These are phyloP conservation scores for Cryptomeria japonica DNA, from an alignment of 75 land plant genomes.

Conservation along the genomic window DNA sequence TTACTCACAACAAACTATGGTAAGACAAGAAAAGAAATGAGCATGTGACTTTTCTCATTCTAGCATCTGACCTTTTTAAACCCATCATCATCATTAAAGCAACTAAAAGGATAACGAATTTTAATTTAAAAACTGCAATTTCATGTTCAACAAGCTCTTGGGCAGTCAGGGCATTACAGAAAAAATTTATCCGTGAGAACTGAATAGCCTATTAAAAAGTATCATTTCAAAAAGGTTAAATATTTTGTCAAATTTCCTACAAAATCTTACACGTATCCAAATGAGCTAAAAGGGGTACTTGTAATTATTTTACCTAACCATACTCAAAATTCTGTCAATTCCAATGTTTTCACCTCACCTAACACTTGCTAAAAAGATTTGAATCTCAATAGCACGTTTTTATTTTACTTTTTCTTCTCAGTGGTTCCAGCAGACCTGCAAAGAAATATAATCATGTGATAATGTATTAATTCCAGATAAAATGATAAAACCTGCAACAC, in stretches of 20 bases:
- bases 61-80: background rate
- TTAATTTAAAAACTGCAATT: background rate
- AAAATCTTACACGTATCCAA: background rate
- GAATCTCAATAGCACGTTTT: background rate
- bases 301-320: background rate
- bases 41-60: background rate
- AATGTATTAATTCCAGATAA: background rate
- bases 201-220: background rate
- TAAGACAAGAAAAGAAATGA: background rate
- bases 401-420: background rate
- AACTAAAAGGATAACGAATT: background rate
- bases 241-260: background rate
- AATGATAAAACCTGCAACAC: background rate
- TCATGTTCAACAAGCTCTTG: background rate
- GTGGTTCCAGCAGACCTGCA: slow-evolving; percentile 3
- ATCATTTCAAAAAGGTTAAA: background rate
- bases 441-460: background rate
- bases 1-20: background rate
- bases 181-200: background rate
- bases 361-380: background rate
- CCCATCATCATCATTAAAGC: background rate
- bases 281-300: background rate
- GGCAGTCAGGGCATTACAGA: background rate
- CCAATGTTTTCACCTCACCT: background rate
- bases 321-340: background rate